These are phyloP conservation scores for Debaryomyces tyrocola DNA, from an alignment of 805 yeast species.

Conservation along the genomic window DNA sequence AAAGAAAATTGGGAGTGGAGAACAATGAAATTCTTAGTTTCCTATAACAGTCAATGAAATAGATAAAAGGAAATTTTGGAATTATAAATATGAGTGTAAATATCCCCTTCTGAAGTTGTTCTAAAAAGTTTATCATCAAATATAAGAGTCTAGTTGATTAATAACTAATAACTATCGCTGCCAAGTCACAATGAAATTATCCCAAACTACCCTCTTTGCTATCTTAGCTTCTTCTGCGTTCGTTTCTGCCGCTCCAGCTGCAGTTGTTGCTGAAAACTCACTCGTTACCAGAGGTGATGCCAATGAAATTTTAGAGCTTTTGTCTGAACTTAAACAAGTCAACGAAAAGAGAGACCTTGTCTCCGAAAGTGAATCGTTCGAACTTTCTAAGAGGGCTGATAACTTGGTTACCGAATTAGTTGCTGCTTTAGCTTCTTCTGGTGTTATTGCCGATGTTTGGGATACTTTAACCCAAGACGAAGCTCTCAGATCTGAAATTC, in stretches of 20 bases:
- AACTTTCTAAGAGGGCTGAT: constrained; percentile 36
- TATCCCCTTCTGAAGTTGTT: background rate
- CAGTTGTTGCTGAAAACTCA: constrained; percentile 15
- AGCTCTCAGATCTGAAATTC: constrained; percentile 25
- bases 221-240: constrained; percentile 37
- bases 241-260: constrained; percentile 36
- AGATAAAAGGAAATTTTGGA: background rate
- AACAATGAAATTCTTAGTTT: constrained; percentile 1
- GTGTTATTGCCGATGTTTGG: constrained; percentile 38
- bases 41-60: constrained; percentile 6
- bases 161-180: background rate
- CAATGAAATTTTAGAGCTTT: constrained; percentile 30
- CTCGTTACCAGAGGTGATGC: constrained; percentile 37
- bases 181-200: constrained; percentile 34
- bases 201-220: constrained; percentile 40
- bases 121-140: background rate
- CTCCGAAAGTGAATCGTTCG: constrained; percentile 26
- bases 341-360: constrained; percentile 37
- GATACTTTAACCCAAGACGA: constrained; percentile 32
- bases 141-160: background rate
- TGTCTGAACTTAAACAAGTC: constrained; percentile 31
- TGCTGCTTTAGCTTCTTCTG: constrained; percentile 37
- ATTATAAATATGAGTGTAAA: background rate
- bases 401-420: constrained; percentile 34
- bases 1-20: constrained; percentile 1